These are phyloP conservation scores for Fusarium musae DNA, from an alignment of 2,329 filamentous ascomycete genomes.

Conservation along the genomic window DNA sequence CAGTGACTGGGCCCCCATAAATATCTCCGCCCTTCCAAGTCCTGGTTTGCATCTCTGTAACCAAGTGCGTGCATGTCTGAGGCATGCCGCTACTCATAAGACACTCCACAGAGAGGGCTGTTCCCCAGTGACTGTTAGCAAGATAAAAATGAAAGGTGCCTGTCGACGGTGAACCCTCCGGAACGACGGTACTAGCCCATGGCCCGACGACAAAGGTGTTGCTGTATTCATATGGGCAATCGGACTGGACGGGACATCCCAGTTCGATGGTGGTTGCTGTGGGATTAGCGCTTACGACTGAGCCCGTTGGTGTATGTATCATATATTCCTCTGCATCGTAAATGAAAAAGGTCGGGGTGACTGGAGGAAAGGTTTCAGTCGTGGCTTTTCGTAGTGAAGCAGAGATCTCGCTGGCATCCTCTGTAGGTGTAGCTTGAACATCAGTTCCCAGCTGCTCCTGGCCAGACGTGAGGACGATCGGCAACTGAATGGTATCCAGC, in stretches of 20 bases:
- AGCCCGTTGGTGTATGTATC: not conserved
- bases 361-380: not conserved
- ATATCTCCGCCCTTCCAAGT: not conserved
- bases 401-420: not conserved
- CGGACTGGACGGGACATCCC: not conserved
- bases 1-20: not conserved
- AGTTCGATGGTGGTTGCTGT: not conserved
- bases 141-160: slow-evolving; percentile 1
- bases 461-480: not conserved
- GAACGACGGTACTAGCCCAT: slow-evolving; percentile 4
- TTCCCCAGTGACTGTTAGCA: too few relatives aligned
- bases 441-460: not conserved
- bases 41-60: too few relatives aligned
- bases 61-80: not conserved
- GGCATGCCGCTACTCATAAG: not conserved
- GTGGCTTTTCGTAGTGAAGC: not conserved
- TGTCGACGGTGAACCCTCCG: not conserved
- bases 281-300: not conserved
- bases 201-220: slow-evolving; percentile 16
- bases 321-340: not conserved
- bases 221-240: not conserved
- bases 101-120: not conserved
- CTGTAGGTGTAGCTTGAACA: not conserved
- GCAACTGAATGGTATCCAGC: not conserved
- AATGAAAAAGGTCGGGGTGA: not conserved